These are phyloP conservation scores for Arthrobotrys pseudoclavata DNA, from an alignment of 2,329 filamentous ascomycete genomes.

Conservation along the genomic window DNA sequence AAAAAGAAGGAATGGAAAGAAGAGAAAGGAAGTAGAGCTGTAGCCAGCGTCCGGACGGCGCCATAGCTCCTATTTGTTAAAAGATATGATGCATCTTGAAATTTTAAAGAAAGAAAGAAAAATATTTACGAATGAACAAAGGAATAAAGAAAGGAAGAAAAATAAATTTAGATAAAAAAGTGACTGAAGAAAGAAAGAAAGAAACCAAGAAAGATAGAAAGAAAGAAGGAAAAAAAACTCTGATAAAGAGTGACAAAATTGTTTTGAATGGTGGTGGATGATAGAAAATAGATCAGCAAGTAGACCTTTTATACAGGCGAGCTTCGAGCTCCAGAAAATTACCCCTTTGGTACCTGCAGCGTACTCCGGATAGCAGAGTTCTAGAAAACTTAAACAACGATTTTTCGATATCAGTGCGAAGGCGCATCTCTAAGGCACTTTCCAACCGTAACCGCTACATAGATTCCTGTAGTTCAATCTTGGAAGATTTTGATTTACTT, in stretches of 20 bases:
- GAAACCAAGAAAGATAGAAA: too few relatives aligned
- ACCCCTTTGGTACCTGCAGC: conserved; percentile 10
- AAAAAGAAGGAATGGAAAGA: conserved; percentile 6
- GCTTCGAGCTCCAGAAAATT: too few relatives aligned
- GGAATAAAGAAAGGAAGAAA: background rate
- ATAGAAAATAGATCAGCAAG: background rate
- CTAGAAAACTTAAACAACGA: conserved; percentile 27
- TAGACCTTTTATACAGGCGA: background rate
- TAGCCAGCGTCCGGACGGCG: background rate
- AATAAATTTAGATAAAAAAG: background rate
- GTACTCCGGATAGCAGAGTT: background rate
- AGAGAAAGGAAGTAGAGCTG: conserved; percentile 3
- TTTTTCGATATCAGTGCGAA: conserved; percentile 70
- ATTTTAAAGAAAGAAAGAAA: background rate
- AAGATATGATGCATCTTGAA: background rate
- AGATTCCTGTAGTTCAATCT: conserved; percentile 14
- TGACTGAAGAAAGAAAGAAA: background rate
- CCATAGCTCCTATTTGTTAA: conserved; percentile 1
- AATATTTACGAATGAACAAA: background rate
- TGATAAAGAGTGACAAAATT: conserved; percentile 1
- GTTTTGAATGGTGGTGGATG: background rate
- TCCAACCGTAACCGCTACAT: conserved; percentile 70
- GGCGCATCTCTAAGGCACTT: conserved; percentile 72
- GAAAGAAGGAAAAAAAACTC: background rate
- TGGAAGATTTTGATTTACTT: conserved; percentile 27